Evolutionary conservation across 2,329 filamentous ascomycete genomes (phyloP).

Genomic region (Sporothrix luriei): DNA sequence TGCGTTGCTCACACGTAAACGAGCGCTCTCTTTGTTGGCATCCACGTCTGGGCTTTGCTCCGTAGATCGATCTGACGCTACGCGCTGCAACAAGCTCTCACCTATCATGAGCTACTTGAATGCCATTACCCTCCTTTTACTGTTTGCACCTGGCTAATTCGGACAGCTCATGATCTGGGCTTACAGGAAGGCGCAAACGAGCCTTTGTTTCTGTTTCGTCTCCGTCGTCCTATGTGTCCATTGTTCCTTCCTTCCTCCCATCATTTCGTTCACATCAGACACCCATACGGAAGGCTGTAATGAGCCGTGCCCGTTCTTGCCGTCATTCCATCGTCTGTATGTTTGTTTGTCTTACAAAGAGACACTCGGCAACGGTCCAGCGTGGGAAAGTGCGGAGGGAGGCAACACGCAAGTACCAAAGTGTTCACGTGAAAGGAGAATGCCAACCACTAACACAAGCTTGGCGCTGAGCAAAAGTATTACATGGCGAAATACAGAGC

Average conservation of each 20-base stretch:
- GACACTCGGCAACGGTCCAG: slow-evolving; percentile 8
- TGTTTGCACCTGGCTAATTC: slow-evolving; percentile 1
- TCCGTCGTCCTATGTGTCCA: background rate
- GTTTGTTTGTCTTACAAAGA: background rate
- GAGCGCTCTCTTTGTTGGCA: slow-evolving; percentile 16
- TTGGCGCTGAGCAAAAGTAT: slow-evolving; percentile 6
- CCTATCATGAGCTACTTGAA: slow-evolving; percentile 2
- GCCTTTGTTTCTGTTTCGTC: slow-evolving; percentile 3
- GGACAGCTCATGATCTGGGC: background rate
- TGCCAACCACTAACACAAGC: slow-evolving; percentile 11
- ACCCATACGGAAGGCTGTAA: background rate
- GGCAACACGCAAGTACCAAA: background rate
- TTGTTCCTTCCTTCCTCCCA: background rate
- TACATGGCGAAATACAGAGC: background rate
- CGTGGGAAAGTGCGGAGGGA: slow-evolving; percentile 7
- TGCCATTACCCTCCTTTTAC: background rate
- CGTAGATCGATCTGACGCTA: slow-evolving; percentile 6
- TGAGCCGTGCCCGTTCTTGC: slow-evolving; percentile 15
- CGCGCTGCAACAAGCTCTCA: background rate
- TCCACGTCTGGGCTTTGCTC: slow-evolving; percentile 3
- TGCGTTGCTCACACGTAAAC: slow-evolving; percentile 5
- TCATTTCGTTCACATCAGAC: background rate
- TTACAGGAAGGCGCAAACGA: slow-evolving; percentile 17
- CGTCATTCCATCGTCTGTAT: background rate
- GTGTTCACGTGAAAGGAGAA: slow-evolving; percentile 20